Percentiles rank a stretch among this genome's conserved stretches.
These are phyloP conservation scores for Sclerotinia glacialis DNA, from an alignment of 2,329 filamentous ascomycete species.

Conservation along the genomic window DNA sequence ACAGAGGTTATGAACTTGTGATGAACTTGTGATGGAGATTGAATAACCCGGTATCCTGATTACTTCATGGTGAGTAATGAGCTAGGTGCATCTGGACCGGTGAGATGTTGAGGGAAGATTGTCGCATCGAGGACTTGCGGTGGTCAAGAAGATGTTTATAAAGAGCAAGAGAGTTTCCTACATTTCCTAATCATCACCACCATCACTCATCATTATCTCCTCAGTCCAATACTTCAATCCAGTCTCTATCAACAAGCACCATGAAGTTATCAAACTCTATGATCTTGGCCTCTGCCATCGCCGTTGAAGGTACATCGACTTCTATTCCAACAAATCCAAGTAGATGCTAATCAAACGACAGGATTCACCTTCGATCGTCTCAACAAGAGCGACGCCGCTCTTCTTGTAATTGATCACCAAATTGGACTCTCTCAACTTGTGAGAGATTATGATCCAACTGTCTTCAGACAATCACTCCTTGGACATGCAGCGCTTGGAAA, in stretches of 20 bases:
- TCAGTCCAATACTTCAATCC: background rate
- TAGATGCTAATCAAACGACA: conserved; percentile 3
- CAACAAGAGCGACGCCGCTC: conserved; percentile 44
- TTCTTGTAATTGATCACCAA: conserved; percentile 59
- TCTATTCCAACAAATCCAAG: background rate
- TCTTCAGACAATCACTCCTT: conserved; percentile 65
- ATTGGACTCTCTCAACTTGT: conserved; percentile 58
- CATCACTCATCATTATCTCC: background rate
- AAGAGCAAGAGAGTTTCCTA: background rate
- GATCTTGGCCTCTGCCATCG: conserved; percentile 24
- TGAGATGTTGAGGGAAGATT: background rate
- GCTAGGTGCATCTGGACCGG: background rate
- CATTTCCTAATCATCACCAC: background rate
- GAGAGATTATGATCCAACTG: conserved; percentile 63
- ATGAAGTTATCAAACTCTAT: conserved; percentile 34
- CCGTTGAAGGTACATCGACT: conserved; percentile 26
- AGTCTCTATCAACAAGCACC: conserved; percentile 14
- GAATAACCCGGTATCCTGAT: background rate
- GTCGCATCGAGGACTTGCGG: background rate
- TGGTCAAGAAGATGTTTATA: conserved; percentile 2
- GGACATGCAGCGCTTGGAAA: conserved; percentile 65
- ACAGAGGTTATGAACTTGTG: background rate
- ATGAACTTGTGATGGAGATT: background rate
- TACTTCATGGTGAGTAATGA: background rate
- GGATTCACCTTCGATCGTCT: conserved; percentile 39